Evolutionary conservation across 495 filamentous ascomycete genomes (phyloP).

Genomic region (Apodospora peruviana): DNA sequence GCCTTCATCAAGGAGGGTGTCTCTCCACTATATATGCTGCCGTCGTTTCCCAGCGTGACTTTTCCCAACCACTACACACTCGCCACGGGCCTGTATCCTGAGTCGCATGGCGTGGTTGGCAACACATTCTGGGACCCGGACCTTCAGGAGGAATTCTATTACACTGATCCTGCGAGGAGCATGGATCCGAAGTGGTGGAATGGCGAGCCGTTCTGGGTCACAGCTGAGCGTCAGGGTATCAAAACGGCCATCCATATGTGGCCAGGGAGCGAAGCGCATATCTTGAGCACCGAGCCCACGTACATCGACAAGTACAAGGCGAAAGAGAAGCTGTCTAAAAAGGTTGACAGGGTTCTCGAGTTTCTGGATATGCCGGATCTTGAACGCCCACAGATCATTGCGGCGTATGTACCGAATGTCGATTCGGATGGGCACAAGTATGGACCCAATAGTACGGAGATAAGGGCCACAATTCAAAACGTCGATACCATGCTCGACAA

Average conservation of each 20-base stretch:
- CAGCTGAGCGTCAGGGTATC: slow-evolving; percentile 74
- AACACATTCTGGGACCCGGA: slow-evolving; percentile 90
- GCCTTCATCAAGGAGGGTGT: slow-evolving; percentile 76
- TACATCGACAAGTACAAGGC: slow-evolving; percentile 82
- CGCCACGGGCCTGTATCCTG: slow-evolving; percentile 86
- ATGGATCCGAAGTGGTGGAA: slow-evolving; percentile 88
- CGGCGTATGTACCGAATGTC: slow-evolving; percentile 89
- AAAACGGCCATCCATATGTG: slow-evolving; percentile 92
- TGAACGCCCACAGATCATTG: slow-evolving; percentile 81
- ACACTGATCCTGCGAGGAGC: slow-evolving; percentile 66
- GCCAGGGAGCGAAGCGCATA: slow-evolving; percentile 87
- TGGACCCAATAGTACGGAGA: slow-evolving; percentile 92
- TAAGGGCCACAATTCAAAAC: slow-evolving; percentile 60
- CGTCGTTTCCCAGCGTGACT: slow-evolving; percentile 92
- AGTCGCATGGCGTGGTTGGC: slow-evolving; percentile 87
- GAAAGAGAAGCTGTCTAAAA: slow-evolving; percentile 63
- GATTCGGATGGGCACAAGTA: slow-evolving; percentile 80
- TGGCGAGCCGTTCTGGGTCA: slow-evolving; percentile 89
- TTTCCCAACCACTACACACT: slow-evolving; percentile 98
- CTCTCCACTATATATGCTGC: slow-evolving; percentile 84
- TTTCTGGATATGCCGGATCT: slow-evolving; percentile 76
- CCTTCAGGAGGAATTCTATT: slow-evolving; percentile 74
- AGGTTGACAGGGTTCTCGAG: slow-evolving; percentile 70
- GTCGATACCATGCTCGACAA: slow-evolving; percentile 75
- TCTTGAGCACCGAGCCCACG: slow-evolving; percentile 59